Evolutionary conservation across 2,329 filamentous ascomycete species (phyloP), one percentile per base, ranked within the genome.

Genomic region (Calonectria pauciramosa): DNA sequence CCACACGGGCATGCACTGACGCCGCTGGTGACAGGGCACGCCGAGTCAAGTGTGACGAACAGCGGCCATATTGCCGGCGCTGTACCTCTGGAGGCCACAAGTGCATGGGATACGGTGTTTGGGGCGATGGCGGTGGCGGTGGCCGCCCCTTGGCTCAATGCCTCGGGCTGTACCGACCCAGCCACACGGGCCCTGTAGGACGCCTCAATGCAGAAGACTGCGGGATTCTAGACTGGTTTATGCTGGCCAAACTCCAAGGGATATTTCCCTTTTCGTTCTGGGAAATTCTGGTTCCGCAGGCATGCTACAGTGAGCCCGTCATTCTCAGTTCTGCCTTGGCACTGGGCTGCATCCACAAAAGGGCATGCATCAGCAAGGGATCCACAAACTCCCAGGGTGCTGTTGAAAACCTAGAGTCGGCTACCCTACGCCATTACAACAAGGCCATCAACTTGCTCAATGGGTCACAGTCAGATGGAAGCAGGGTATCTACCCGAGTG

Each of bases 251-350:
- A 13, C 20, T 70, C n/a, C 54, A 70, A 52, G 68, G 68, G 13
- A 32, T 63, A 38, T 70, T 70, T n/a, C 54, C 68, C 41, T 70
- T 70, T 32, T 41, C 68, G 36, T 70, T 70, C 38, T 70, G 68
- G 68, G 68, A 70, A 36, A 70, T 13, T 44, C 54, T 70, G 30
- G n/a, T 70, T 38, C 68, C 54, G 23, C 68, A 70, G 56, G 68
- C 68, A 38, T 70, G 54, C 51, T 28, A 51, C 56, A 70, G 18
- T 64, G 68, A 70, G 68, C 68, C 68, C 14, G 56, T 36, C n/a
- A 64, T 70, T 44, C 38, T 70, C 4, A 70, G 68, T 23, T 70
- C 54, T 41, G 68, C 52, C 23, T 64, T 70, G 56, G 68, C 68
- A 11, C 28, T 70, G 32, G 68, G 68, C 13, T 70, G 54, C 32